These are phyloP conservation scores for Penicillium hordei DNA, from an alignment of 2,329 filamentous ascomycete genomes.

Conservation along the genomic window DNA sequence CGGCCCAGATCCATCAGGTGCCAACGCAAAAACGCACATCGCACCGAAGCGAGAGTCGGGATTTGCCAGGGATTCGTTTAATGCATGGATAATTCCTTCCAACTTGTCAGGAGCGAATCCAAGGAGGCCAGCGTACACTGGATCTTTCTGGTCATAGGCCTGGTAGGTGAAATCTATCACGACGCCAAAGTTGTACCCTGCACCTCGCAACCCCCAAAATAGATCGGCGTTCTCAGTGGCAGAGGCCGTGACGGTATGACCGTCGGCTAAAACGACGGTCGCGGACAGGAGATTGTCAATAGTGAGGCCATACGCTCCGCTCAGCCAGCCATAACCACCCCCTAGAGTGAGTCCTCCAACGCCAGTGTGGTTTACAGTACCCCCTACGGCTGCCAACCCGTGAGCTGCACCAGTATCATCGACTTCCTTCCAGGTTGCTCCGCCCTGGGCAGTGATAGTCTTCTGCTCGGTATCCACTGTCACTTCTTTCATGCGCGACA, in stretches of 20 bases:
- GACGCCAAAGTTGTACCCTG: conserved; percentile 49
- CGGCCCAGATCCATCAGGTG: conserved; percentile 32
- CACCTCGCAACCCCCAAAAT: conserved; percentile 51
- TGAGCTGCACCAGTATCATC: conserved; percentile 54
- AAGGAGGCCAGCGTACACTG: conserved; percentile 39
- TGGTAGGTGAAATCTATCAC: conserved; percentile 47
- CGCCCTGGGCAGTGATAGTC: conserved; percentile 53
- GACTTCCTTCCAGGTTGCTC: conserved; percentile 57
- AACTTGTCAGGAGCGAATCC: conserved; percentile 28
- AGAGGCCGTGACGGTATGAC: conserved; percentile 41
- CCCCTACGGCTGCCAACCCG: conserved; percentile 60
- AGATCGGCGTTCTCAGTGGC: conserved; percentile 48
- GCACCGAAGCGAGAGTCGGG: conserved; percentile 56
- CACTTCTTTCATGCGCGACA: conserved; percentile 54
- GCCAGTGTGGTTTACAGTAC: conserved; percentile 63
- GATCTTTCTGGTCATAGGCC: conserved; percentile 34
- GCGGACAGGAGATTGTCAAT: conserved; percentile 51
- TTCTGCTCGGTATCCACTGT: conserved; percentile 48
- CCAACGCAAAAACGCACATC: conserved; percentile 32
- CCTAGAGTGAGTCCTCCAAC: conserved; percentile 60
- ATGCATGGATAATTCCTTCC: conserved; percentile 22
- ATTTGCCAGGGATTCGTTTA: conserved; percentile 53
- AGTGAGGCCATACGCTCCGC: conserved; percentile 54
- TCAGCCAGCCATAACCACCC: conserved; percentile 60
- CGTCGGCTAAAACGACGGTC: conserved; percentile 45